Evolutionary conservation across 805 yeast species (phyloP), one percentile per base, ranked within the genome.

Genomic region (Zygosaccharomyces bailii): DNA sequence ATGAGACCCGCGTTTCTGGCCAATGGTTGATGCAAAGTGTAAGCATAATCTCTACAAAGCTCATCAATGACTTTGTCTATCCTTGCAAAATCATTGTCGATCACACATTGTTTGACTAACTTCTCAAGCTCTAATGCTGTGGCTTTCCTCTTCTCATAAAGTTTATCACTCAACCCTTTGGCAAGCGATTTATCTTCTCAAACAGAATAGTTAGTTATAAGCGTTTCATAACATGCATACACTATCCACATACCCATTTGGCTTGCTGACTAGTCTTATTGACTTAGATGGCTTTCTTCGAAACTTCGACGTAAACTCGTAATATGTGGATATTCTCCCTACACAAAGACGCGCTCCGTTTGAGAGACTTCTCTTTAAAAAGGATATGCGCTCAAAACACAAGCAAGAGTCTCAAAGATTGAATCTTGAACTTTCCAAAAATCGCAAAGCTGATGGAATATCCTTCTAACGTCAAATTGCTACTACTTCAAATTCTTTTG

Each of bases 1-100:
- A 95, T 91, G 33, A 91, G 73, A 0, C 98, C 97, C 13, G 99
- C 99, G 72, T 89, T 90, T 55, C 96, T 77, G 4, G 96, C 87
- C 73, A 85, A 74, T 41, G 96, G 80, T 67, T 86, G 82, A 71
- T 90, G 86, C 45, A 85, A 77, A 32, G 96, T 78, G 69, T 87
- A 84, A 0, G 91, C 88, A 59, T 78, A 84, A 53, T 84, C 89
- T 32, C 82, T 71, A 39, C 87, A 75, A 44, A 93, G 70, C 59
- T 89, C 95, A 46, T 78, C 82, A 34, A 91, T 85, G 46, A 79
- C 75, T 20, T 66, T 66, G 35, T 59, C 63, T 43, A 82, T 78
- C 34, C 58, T 45, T 10, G 48, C 55, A 39, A 53, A 61, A 34
- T 63, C 60, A n/a, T 55, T 59, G 19, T 61, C 66, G 2, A 45